phyloP scores from a whole-genome alignment of 306 rosid genomes.

The Canavalia gladiata region DNA sequence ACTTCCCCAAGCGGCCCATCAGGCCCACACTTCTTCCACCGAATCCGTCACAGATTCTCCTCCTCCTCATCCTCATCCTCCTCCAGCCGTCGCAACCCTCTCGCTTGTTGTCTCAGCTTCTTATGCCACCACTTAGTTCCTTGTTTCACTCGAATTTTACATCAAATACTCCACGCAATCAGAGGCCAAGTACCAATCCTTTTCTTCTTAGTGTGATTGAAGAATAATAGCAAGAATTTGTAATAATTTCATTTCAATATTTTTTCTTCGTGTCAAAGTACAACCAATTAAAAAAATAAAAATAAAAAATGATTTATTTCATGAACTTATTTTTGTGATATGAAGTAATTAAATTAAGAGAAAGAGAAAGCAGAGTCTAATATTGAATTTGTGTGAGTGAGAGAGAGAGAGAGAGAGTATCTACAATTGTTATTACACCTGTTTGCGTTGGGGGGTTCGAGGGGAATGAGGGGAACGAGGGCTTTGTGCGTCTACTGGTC shows the following conservation, averaged over 20 bases:
- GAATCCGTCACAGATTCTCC: constrained; percentile 14
- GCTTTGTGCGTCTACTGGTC: constrained; percentile 44
- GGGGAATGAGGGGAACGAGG: constrained; percentile 43
- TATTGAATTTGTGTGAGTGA: too few species aligned
- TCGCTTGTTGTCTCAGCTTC: constrained; percentile 26
- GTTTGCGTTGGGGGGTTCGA: constrained; percentile 28
- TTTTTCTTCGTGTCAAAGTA: too few species aligned
- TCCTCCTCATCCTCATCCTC: background rate
- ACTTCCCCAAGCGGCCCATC: constrained; percentile 55
- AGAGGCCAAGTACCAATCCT: constrained; percentile 9
- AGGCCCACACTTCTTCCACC: constrained; percentile 23
- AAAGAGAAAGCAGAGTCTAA: background rate
- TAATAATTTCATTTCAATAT: too few species aligned
- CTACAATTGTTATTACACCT: constrained; percentile 24
- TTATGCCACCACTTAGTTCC: constrained; percentile 15
- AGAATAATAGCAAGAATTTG: background rate
- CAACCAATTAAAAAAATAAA: too few species aligned
- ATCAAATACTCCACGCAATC: constrained; percentile 28
- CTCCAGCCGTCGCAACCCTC: constrained; percentile 15
- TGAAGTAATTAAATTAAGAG: too few species aligned
- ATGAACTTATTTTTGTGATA: background rate
- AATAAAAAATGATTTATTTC: too few species aligned
- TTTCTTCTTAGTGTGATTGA: background rate
- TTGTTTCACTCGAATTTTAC: background rate
- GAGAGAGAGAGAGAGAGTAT: too few species aligned